Evolutionary conservation across 768 basidiomycete species (phyloP).

Genomic region (Tricholoma bakamatsutake): DNA sequence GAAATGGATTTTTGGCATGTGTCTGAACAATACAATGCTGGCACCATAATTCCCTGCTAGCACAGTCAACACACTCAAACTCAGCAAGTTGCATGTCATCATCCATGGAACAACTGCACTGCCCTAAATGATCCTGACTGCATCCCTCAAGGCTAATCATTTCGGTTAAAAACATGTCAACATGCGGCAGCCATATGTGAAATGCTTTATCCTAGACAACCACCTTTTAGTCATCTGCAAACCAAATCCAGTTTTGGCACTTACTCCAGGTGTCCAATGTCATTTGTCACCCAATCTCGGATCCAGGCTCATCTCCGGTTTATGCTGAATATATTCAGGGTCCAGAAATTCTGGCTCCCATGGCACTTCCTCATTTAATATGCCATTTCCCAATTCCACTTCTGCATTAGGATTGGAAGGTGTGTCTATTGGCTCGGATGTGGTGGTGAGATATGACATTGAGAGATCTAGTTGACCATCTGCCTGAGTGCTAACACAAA

Average conservation of each 20-base stretch:
- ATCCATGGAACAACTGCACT: background rate
- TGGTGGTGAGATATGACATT: too few relatives aligned
- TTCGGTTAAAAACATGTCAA: slow-evolving; percentile 1
- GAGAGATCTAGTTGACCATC: too few relatives aligned
- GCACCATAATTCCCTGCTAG: background rate
- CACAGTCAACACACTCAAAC: slow-evolving; percentile 7
- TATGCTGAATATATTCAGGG: background rate
- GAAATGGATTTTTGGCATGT: slow-evolving; percentile 5
- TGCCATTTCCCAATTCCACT: background rate
- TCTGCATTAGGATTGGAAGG: background rate
- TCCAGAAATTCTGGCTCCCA: background rate
- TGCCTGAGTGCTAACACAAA: too few relatives aligned
- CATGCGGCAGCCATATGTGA: background rate
- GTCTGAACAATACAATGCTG: slow-evolving; percentile 1
- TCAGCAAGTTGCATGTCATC: background rate
- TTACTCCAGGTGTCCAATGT: background rate
- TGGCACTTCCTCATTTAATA: background rate
- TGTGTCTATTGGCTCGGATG: too few relatives aligned
- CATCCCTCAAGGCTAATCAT: slow-evolving; percentile 2
- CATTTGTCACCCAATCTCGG: background rate
- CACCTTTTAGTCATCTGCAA: background rate
- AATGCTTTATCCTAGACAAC: slow-evolving; percentile 3
- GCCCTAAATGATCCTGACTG: background rate
- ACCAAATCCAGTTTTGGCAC: background rate
- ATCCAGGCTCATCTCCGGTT: background rate